phyloP scores from a whole-genome alignment of 768 basidiomycete species.

The Tremella yokohamensis region DNA sequence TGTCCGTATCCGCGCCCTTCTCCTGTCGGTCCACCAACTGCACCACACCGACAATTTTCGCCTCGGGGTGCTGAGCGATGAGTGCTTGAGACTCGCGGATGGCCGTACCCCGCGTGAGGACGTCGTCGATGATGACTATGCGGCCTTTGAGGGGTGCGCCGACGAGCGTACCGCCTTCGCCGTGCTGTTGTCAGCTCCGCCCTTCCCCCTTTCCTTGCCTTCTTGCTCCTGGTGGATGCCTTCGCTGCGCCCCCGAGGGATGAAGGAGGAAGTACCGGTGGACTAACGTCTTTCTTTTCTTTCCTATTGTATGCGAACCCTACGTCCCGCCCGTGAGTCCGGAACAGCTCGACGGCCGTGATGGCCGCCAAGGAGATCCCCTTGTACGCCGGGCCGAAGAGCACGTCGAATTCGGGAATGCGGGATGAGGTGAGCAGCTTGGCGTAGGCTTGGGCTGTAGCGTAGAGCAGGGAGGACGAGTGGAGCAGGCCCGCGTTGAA shows the following conservation, averaged over 20 bases:
- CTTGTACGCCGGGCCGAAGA: conserved; percentile 97
- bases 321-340: conserved; percentile 62
- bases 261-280: not conserved
- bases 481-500: conserved; percentile 90
- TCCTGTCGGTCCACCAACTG: conserved; percentile 84
- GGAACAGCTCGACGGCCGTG: conserved; percentile 70
- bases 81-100: conserved; percentile 76
- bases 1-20: conserved; percentile 58
- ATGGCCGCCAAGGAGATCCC: conserved; percentile 89
- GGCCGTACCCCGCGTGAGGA: conserved; percentile 75
- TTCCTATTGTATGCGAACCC: conserved; percentile 92
- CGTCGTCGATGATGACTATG: conserved; percentile 90
- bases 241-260: not conserved
- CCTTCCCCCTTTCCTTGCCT: not conserved
- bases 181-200: conserved; percentile 57
- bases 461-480: conserved; percentile 72
- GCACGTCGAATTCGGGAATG: conserved; percentile 64
- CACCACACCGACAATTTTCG: conserved; percentile 74
- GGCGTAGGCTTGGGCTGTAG: conserved; percentile 78
- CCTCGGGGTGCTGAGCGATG: conserved; percentile 64
- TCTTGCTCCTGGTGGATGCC: not conserved
- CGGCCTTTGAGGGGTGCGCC: conserved; percentile 74
- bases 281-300: conserved; percentile 73
- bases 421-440: conserved; percentile 65
- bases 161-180: conserved; percentile 88